Evolutionary conservation across 192 early-diverging fungal genomes (phyloP), one percentile per base, ranked within the genome.

Genomic region (Funneliformis geosporum): DNA sequence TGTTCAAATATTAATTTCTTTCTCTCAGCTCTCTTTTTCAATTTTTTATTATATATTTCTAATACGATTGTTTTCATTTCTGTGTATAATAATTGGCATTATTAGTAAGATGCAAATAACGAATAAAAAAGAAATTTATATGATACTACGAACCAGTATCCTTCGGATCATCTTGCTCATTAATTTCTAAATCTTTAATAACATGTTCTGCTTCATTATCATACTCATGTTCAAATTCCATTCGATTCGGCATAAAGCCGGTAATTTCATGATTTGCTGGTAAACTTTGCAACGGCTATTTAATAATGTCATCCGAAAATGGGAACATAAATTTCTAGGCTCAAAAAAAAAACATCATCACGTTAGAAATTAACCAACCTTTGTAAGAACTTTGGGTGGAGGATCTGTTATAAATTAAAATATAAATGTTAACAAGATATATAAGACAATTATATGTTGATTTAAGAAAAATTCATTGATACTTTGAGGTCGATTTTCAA

Each of bases 231-330:
- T 99, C 98, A 84, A 98, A 99, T 85, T 99, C 98, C 28, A 90
- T 82, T 25, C 98, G 94, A 16, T 93, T 93, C 21, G 98, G 98
- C 98, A 99, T 99, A 79, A 94, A 99, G 6, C 98, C 98, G 42
- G 91, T 88, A 80, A 99, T 96, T 83, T 99, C 98, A 75, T 99
- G 98, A 84, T 95, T 96, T 59, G 93, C 91, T 8, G 98, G 97
- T 33, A 91, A 88, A 86, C 92, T 94, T 18, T 93, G 90, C 42
- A 96, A 89, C 11, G 94, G 89, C 82, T 95, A 81, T 33, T n/a
- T 43, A 69, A 42, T 39, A 43, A 67, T 43, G 14, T 25, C 33
- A 23, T 21, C 21, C n/a, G 3, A 27, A 16, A 40, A 70, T 23
- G 69, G 8, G 21, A 2, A 39, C 9, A 28, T 8, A 43, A 64